Percentiles rank a stretch among this genome's conserved stretches.
phyloP scores from a whole-genome alignment of 306 rosid species.

The Medicago ruthenica region DNA sequence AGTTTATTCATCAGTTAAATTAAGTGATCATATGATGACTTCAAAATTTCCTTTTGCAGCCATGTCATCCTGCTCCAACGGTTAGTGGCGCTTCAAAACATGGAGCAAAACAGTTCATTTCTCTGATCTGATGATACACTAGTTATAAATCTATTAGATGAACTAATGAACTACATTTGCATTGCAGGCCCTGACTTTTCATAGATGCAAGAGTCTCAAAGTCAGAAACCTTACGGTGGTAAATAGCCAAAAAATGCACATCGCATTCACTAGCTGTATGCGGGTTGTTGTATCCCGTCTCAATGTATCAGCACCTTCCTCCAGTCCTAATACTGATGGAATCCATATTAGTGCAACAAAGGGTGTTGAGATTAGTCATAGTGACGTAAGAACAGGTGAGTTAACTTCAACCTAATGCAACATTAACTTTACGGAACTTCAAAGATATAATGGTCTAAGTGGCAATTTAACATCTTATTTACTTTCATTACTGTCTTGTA shows the following conservation, averaged over 20 bases:
- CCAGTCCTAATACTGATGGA: constrained; percentile 95
- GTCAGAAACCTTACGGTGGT: constrained; percentile 60
- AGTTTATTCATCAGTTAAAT: constrained; percentile 43
- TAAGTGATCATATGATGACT: constrained; percentile 33
- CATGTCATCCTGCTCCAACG: constrained; percentile 83
- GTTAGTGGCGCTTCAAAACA: constrained; percentile 59
- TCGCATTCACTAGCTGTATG: constrained; percentile 70
- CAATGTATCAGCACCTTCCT: constrained; percentile 68
- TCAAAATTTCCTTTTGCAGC: constrained; percentile 64
- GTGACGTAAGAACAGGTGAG: constrained; percentile 74
- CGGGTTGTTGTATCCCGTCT: constrained; percentile 70
- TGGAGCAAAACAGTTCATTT: constrained; percentile 37
- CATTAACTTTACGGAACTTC: constrained; percentile 17
- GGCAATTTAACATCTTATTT: neutral
- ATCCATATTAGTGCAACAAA: constrained; percentile 79
- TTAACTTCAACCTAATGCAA: constrained; percentile 17
- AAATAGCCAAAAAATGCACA: constrained; percentile 89
- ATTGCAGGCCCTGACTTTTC: constrained; percentile 83
- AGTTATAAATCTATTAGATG: constrained; percentile 25
- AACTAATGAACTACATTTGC: constrained; percentile 40
- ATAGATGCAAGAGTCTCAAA: constrained; percentile 70
- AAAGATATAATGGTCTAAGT: neutral
- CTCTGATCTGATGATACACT: constrained; percentile 7
- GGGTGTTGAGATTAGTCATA: constrained; percentile 59
- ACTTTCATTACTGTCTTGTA: neutral